phyloP scores from a whole-genome alignment of 2,329 filamentous ascomycete species.

The Zasmidium angulare region DNA sequence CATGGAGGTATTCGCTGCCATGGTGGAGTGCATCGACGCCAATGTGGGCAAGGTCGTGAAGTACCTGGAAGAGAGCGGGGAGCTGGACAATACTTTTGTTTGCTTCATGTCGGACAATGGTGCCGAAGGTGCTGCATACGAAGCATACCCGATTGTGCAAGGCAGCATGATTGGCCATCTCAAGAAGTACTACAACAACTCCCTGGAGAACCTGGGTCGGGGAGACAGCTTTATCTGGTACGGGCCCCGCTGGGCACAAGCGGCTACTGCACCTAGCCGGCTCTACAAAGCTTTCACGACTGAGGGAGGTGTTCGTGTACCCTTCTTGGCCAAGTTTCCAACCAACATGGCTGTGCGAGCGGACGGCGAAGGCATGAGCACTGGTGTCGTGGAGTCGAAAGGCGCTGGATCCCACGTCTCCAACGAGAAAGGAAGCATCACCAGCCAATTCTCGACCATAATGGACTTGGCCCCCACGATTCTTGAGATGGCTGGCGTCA shows the following conservation, averaged over 20 bases:
- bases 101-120: slow-evolving; percentile 66
- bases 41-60: slow-evolving; percentile 60
- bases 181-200: slow-evolving; percentile 59
- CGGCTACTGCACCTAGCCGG: slow-evolving; percentile 52
- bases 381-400: slow-evolving; percentile 47
- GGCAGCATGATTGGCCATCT: slow-evolving; percentile 56
- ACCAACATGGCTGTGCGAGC: slow-evolving; percentile 15
- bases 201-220: slow-evolving; percentile 58
- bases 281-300: slow-evolving; percentile 50
- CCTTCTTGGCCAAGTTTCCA: slow-evolving; percentile 48
- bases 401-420: slow-evolving; percentile 25
- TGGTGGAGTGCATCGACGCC: slow-evolving; percentile 63
- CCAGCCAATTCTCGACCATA: slow-evolving; percentile 51
- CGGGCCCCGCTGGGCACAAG: slow-evolving; percentile 57
- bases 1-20: slow-evolving; percentile 64
- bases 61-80: slow-evolving; percentile 56
- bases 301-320: slow-evolving; percentile 54
- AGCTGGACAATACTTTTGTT: slow-evolving; percentile 64
- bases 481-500: slow-evolving; percentile 49
- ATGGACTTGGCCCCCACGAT: slow-evolving; percentile 47
- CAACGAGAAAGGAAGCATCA: slow-evolving; percentile 40
- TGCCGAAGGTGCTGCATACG: slow-evolving; percentile 59
- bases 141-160: slow-evolving; percentile 59
- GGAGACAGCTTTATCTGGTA: slow-evolving; percentile 62
- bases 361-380: slow-evolving; percentile 35